Evolutionary conservation across 1,284 basidiomycete species (phyloP), one percentile per base, ranked within the genome.

Genomic region (Rhodotorula sp.): DNA sequence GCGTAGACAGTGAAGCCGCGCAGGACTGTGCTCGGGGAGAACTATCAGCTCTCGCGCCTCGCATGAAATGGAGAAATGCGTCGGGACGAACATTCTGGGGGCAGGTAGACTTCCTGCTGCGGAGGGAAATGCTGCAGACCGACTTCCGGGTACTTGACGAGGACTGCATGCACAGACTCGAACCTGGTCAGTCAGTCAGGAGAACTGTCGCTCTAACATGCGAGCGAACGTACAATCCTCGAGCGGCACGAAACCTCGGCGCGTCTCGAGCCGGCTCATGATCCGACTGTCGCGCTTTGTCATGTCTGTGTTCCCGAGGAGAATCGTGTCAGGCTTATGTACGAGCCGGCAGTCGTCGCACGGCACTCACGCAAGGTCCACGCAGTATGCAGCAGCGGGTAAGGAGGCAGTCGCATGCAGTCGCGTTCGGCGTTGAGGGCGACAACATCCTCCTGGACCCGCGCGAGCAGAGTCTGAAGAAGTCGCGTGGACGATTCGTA

Each of bases 211-310:
- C 8, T 14, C 6, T 15, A 30, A 14, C 42, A n/a, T 20, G n/a
- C 20, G 22, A 8, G 26, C 24, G 15, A 55, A 55, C 71, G 44
- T 22, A 70, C 68, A 73, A 26, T 73, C 72, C 37, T 70, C 72
- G 68, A 73, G 68, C 4, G 66, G 68, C 8, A 70, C 58, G 54
- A 73, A 73, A 18, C 72, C 72, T 1, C 72, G 65, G 1, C 69
- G 62, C 1, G 72, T 68, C 42, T 73, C 72, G n/a, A 70, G 65
- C 5, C 72, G 68, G 29, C 64, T 68, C 72, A 73, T 73, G 64
- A 70, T 70, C 8, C 72, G 68, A 37, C 60, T 63, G 63, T 73
- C 72, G 46, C 72, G 66, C 66, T 73, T 73, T 26, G 64, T 70
- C 63, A 73, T 68, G 58, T 73, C 71, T 72, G 57, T 42, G 6